These are phyloP conservation scores for Bryum argenteum DNA, from an alignment of 225 moss, liverwort and hornwort genomes.

Conservation along the genomic window DNA sequence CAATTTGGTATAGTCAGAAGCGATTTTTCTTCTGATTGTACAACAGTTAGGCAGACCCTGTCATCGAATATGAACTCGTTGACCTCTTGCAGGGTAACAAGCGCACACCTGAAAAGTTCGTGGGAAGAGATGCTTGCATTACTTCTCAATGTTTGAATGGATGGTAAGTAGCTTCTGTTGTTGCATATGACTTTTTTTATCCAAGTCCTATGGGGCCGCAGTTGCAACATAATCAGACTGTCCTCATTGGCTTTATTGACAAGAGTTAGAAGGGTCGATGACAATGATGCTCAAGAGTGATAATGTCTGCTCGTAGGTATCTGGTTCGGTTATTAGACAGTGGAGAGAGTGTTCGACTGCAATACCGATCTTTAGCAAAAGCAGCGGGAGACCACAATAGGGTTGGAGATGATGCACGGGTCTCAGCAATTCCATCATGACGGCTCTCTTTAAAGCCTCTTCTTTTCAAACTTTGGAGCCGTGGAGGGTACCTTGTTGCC, in stretches of 20 bases:
- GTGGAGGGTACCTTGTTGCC: constrained; percentile 11
- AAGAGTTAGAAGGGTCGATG: constrained; percentile 7
- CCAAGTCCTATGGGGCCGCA: neutral
- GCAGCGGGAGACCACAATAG: constrained; percentile 60
- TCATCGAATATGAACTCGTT: constrained; percentile 3
- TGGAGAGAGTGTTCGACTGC: constrained; percentile 87
- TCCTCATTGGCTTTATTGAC: constrained; percentile 3
- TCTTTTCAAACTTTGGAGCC: neutral
- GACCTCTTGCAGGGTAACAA: constrained; percentile 75
- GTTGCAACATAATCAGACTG: neutral
- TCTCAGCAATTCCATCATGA: constrained; percentile 46
- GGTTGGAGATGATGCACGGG: constrained; percentile 52
- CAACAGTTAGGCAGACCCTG: neutral
- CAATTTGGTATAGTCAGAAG: constrained; percentile 11
- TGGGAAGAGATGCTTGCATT: constrained; percentile 81
- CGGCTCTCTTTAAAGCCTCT: neutral
- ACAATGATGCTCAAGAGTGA: constrained; percentile 12
- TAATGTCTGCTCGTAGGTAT: constrained; percentile 57
- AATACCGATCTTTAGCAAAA: constrained; percentile 78
- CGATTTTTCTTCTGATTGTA: neutral
- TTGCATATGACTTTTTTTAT: neutral
- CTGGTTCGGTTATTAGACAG: constrained; percentile 76
- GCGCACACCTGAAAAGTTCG: constrained; percentile 89
- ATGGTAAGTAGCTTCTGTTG: constrained; percentile 56
- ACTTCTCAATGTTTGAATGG: constrained; percentile 87